Evolutionary conservation across 2,329 filamentous ascomycete genomes (phyloP), one percentile per base, ranked within the genome.

Genomic region (Aureobasidium sp.): DNA sequence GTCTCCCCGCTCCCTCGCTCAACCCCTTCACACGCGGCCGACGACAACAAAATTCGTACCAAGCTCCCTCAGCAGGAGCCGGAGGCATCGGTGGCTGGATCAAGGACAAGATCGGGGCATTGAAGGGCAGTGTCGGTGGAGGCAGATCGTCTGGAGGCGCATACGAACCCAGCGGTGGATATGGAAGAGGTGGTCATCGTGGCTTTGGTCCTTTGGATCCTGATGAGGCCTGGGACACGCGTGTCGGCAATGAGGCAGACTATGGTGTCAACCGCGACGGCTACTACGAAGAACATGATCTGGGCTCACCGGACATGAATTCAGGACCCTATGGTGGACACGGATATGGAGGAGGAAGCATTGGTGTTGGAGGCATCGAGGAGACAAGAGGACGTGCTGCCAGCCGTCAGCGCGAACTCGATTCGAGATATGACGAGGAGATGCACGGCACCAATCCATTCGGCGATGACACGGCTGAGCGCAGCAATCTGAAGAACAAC

Each of bases 201-300:
- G 84, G 84, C 25, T 87, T 88, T 72, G 85, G 86, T 1, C 79
- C 85, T 4, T 81, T 91, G 49, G 90, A 94, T 70, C 89, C 89
- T 1, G 90, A 95, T 71, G 89, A 92, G 70, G 89, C 90, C 1
- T 96, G 91, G 91, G 90, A 94, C 76, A 77, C 89, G 66, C 81
- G 89, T 64, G 89, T 95, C 5, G 89, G 88, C 63, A 81, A 85
- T 68, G 89, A 92, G 73, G 84, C 87, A 20, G 86, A 88, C 70
- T 64, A 66, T 39, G 78, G 79, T 25, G 47, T 61, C 47, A 37
- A 37, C 14, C 57, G 57, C 47, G 47, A 61, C 17, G 82, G 82
- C 1, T 90, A 90, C 73, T 87, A 90, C 70, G 90, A 93, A 70
- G 90, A 93, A 72, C 85, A 89, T 70, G 89, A 91, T 74, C 77